A percentile compares a stretch with the other conserved stretches of the same genome.
Conservation (phyloP, 495 filamentous ascomycete genomes). For the Coniosporium apollinis region DNA sequence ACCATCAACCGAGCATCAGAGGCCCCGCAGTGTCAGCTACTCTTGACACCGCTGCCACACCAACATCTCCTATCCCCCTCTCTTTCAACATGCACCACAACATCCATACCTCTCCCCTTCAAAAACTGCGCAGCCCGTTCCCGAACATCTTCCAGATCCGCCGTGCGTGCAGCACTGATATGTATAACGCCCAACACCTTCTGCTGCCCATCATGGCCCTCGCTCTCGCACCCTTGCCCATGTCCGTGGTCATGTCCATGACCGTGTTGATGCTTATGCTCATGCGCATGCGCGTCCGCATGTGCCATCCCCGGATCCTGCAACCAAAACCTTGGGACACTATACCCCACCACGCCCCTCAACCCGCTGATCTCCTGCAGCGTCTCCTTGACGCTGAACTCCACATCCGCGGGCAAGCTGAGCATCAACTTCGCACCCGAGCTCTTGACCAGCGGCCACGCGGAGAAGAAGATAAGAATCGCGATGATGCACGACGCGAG, state of each 20-base stretch:
- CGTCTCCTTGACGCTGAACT: conserved; percentile 76
- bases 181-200: conserved; percentile 25
- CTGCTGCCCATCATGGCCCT: conserved; percentile 4
- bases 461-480: conserved; percentile 74
- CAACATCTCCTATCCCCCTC: conserved; percentile 23
- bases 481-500: conserved; percentile 89
- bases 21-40: no score
- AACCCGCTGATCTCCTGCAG: conserved; percentile 69
- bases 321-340: conserved; percentile 86
- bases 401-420: conserved; percentile 65
- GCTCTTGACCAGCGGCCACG: conserved; percentile 72
- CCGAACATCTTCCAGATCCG: conserved; percentile 26
- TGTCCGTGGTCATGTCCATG: conserved; percentile 12
- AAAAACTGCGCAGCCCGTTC: conserved; percentile 20
- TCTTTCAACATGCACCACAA: conserved; percentile 25
- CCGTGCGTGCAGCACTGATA: conserved; percentile 16
- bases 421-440: conserved; percentile 69
- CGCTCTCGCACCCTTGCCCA: not conserved
- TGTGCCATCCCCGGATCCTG: conserved; percentile 44
- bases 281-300: conserved; percentile 17
- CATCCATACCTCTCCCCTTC: conserved; percentile 20
- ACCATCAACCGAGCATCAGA: no score
- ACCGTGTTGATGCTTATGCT: conserved; percentile 15
- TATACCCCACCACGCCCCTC: conserved; percentile 70
- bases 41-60: conserved; percentile 23